Evolutionary conservation across 257 asterid genomes (phyloP).

Genomic region (Coffea canephora): DNA sequence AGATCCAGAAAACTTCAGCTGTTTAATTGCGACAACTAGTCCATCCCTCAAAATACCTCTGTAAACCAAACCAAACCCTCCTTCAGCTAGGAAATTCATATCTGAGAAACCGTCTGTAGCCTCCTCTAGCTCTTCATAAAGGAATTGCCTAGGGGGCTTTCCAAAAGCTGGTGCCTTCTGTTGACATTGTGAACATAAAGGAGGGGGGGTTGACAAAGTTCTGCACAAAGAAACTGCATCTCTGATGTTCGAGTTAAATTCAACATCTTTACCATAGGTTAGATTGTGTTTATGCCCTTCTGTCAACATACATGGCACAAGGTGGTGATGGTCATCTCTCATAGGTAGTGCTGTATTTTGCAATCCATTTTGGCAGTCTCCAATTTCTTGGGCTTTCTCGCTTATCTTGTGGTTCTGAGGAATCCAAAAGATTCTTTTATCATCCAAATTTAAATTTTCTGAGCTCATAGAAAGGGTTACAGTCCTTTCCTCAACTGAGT

Average conservation of each 20-base stretch:
- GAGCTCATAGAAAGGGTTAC: conserved; percentile 32
- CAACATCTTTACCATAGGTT: conserved; percentile 30
- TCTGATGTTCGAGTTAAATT: conserved; percentile 57
- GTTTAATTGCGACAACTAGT: conserved; percentile 62
- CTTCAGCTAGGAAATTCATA: conserved; percentile 63
- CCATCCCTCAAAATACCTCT: conserved; percentile 76
- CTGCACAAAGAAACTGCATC: conserved; percentile 66
- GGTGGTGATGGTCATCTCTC: conserved; percentile 23
- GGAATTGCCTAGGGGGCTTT: conserved; percentile 73
- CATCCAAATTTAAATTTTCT: conserved; percentile 33
- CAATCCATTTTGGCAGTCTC: conserved; percentile 28
- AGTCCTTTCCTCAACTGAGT: conserved; percentile 31
- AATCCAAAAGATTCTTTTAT: conserved; percentile 36
- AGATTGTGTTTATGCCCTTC: conserved; percentile 20
- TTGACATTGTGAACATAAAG: conserved; percentile 73
- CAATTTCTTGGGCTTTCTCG: conserved; percentile 24
- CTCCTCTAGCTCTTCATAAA: conserved; percentile 61
- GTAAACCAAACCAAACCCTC: conserved; percentile 71
- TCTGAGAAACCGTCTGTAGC: conserved; percentile 73
- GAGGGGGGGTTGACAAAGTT: conserved; percentile 70
- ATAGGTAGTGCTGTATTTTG: conserved; percentile 19
- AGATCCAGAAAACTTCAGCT: conserved; percentile 59
- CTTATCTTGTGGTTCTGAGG: conserved; percentile 40
- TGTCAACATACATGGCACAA: conserved; percentile 3
- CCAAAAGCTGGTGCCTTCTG: conserved; percentile 80